These are phyloP conservation scores for Bacidia rubella DNA, from an alignment of 495 filamentous ascomycete species.

Conservation along the genomic window DNA sequence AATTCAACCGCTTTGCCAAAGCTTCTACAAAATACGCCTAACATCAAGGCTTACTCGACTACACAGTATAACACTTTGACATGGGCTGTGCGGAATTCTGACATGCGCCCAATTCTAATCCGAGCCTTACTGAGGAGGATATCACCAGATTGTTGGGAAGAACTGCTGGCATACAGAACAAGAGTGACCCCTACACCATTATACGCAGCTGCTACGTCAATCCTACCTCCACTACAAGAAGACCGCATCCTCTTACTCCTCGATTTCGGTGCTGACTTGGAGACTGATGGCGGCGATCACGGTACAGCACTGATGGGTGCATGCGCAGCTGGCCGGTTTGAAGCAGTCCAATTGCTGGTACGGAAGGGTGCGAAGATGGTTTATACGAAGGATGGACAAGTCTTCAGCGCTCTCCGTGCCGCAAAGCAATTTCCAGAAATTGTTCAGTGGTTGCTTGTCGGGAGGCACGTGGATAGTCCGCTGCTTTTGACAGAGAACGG, in stretches of 20 bases:
- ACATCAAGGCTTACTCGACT: not conserved
- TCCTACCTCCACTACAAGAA: not conserved
- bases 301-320: constrained; percentile 16
- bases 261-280: constrained; percentile 8
- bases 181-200: not conserved
- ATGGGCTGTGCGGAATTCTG: not conserved
- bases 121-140: constrained; percentile 1
- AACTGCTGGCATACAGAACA: not conserved
- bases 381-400: constrained; percentile 6
- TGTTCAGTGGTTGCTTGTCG: constrained; percentile 12
- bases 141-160: not conserved
- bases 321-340: constrained; percentile 9
- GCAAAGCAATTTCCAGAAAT: constrained; percentile 9
- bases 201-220: not conserved
- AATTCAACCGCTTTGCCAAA: not conserved
- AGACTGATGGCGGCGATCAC: constrained; percentile 9
- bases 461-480: constrained; percentile 8
- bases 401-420: constrained; percentile 1
- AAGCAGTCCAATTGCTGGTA: constrained; percentile 7
- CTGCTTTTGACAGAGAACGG: too few relatives aligned
- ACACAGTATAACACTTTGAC: constrained; percentile 1
- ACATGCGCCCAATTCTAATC: not conserved
- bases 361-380: constrained; percentile 9
- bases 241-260: constrained; percentile 6
- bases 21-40: not conserved